Percentiles rank a stretch among this genome's conserved stretches.
These are phyloP conservation scores for Aspergillus affinis DNA, from an alignment of 495 filamentous ascomycete genomes.

Conservation along the genomic window DNA sequence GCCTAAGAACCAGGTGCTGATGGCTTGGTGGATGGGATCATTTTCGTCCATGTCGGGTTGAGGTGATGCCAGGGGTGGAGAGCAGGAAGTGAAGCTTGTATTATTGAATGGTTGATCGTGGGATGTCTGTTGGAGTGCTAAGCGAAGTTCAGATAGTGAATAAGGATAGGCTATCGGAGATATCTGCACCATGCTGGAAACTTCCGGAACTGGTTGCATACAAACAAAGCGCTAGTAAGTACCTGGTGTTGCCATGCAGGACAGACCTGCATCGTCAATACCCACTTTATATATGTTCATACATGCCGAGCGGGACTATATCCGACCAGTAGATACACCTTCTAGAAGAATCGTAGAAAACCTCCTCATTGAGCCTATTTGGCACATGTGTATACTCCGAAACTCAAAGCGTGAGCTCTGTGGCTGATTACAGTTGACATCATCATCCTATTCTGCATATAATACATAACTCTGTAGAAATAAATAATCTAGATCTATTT, in stretches of 20 bases:
- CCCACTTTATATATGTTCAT: neutral
- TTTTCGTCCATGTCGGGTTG: neutral
- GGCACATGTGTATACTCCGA: neutral
- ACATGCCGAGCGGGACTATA: neutral
- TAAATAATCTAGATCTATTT: neutral
- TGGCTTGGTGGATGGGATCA: conserved; percentile 29
- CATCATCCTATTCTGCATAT: neutral
- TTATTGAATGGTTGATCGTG: too few species aligned
- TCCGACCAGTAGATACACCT: neutral
- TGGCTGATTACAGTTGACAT: neutral
- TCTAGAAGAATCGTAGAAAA: neutral
- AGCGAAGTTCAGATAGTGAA: neutral
- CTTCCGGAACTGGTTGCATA: neutral
- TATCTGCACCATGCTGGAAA: neutral
- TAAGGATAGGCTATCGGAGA: neutral
- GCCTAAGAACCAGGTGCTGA: conserved; percentile 43
- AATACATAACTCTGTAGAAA: neutral
- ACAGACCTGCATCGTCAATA: neutral
- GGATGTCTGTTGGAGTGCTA: neutral
- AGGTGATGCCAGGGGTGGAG: neutral
- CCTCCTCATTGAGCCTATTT: neutral
- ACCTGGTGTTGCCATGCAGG: neutral
- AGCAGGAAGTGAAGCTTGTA: neutral
- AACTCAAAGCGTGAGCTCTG: neutral
- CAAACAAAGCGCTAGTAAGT: neutral